A percentile compares a stretch with the other conserved stretches of the same genome.
phyloP scores from a whole-genome alignment of 1,139 yeast species.

The Debaryomyces robertsiae region DNA sequence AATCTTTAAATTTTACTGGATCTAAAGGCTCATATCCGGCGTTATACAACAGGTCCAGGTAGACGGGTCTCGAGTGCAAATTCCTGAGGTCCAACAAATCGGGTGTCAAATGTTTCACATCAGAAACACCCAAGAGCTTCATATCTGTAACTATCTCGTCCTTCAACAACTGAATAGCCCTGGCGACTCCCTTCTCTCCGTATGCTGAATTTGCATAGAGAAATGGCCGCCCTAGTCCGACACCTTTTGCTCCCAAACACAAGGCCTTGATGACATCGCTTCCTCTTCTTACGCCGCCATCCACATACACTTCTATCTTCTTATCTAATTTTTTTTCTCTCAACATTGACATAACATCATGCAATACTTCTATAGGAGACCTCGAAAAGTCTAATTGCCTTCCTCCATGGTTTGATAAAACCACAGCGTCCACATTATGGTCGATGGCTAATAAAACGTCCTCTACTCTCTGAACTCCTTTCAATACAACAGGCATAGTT shows the following conservation, averaged over 20 bases:
- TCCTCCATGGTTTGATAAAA: constrained; percentile 60
- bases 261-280: constrained; percentile 56
- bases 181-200: constrained; percentile 52
- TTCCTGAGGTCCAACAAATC: constrained; percentile 19
- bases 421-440: constrained; percentile 49
- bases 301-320: constrained; percentile 48
- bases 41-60: constrained; percentile 15
- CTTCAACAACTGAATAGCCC: constrained; percentile 44
- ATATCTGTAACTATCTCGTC: constrained; percentile 48
- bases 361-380: constrained; percentile 52
- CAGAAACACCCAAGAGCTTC: constrained; percentile 50
- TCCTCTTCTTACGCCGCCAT: constrained; percentile 60
- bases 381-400: constrained; percentile 53
- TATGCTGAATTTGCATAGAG: constrained; percentile 49
- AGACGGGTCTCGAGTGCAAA: constrained; percentile 11
- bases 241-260: constrained; percentile 59
- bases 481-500: constrained; percentile 42
- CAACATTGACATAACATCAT: constrained; percentile 46
- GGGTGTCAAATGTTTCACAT: constrained; percentile 36
- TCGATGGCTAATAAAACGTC: constrained; percentile 53
- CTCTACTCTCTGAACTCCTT: constrained; percentile 55
- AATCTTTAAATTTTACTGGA: constrained; percentile 16
- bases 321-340: constrained; percentile 35
- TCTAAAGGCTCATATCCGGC: constrained; percentile 18
- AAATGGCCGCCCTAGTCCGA: constrained; percentile 52